A percentile compares a stretch with the other conserved stretches of the same genome.
phyloP scores from a whole-genome alignment of 2,329 filamentous ascomycete genomes.

The Trematosphaeria pertusa region DNA sequence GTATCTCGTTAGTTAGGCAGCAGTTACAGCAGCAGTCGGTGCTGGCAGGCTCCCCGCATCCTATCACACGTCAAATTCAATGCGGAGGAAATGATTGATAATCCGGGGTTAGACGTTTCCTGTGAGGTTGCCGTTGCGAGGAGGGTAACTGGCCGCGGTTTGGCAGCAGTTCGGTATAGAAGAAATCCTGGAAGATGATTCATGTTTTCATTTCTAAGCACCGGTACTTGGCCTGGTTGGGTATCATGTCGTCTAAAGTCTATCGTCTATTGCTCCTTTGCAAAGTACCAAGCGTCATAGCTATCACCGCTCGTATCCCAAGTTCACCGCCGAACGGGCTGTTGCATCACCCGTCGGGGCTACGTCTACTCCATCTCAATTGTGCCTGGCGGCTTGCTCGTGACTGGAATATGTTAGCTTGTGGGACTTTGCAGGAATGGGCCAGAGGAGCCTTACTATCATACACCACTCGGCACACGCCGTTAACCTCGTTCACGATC shows the following conservation, averaged over 20 bases:
- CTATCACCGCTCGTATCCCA: conserved; percentile 1
- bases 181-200: conserved; percentile 8
- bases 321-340: neutral
- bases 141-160: too few species aligned
- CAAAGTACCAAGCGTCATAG: conserved; percentile 2
- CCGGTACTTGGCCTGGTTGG: too few species aligned
- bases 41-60: too few species aligned
- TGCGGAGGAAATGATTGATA: too few species aligned
- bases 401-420: conserved; percentile 51
- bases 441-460: conserved; percentile 66
- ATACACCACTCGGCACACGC: conserved; percentile 74
- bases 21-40: too few species aligned
- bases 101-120: too few species aligned
- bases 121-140: too few species aligned
- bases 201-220: conserved; percentile 18
- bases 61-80: too few species aligned
- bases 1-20: too few species aligned
- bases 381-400: conserved; percentile 72
- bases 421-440: conserved; percentile 11
- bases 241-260: conserved; percentile 27
- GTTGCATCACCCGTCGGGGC: too few species aligned
- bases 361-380: conserved; percentile 74
- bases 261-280: conserved; percentile 18
- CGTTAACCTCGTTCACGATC: conserved; percentile 79
- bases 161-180: conserved; percentile 15